These are phyloP conservation scores for Xylaria sp. DNA, from an alignment of 495 filamentous ascomycete genomes.

Conservation along the genomic window DNA sequence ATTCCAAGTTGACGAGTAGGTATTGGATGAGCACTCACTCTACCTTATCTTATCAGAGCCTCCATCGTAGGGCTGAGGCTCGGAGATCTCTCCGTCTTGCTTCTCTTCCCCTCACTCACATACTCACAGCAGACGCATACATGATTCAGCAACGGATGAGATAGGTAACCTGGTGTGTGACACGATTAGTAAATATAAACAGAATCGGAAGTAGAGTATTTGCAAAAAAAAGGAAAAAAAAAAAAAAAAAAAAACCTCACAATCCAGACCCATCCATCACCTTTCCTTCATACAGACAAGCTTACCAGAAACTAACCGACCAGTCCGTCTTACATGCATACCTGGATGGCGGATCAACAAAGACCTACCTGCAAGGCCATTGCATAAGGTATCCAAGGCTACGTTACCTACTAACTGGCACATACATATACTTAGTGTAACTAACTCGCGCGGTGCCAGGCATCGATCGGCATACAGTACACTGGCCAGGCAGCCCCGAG, in stretches of 20 bases:
- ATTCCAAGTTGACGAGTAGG: too few relatives aligned
- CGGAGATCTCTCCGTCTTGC: neutral
- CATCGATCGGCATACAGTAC: neutral
- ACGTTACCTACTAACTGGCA: too few relatives aligned
- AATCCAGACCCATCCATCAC: too few relatives aligned
- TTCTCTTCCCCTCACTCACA: neutral
- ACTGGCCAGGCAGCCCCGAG: neutral
- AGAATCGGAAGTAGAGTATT: too few relatives aligned
- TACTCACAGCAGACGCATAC: too few relatives aligned
- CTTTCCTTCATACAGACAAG: neutral
- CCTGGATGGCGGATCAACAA: neutral
- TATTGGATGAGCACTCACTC: neutral
- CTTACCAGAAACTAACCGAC: neutral
- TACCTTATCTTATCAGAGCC: too few relatives aligned
- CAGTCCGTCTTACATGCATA: too few relatives aligned
- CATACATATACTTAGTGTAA: neutral
- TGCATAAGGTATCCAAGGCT: too few relatives aligned
- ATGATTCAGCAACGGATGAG: neutral
- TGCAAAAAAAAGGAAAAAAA: too few relatives aligned
- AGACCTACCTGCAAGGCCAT: too few relatives aligned
- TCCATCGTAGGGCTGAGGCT: neutral
- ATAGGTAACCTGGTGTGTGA: neutral
- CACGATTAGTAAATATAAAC: neutral
- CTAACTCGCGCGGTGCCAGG: slow-evolving; percentile 4
- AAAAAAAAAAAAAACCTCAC: too few relatives aligned